These are phyloP conservation scores for Sugiyamaella mastotermitis DNA, from an alignment of 805 yeast species.

Conservation along the genomic window DNA sequence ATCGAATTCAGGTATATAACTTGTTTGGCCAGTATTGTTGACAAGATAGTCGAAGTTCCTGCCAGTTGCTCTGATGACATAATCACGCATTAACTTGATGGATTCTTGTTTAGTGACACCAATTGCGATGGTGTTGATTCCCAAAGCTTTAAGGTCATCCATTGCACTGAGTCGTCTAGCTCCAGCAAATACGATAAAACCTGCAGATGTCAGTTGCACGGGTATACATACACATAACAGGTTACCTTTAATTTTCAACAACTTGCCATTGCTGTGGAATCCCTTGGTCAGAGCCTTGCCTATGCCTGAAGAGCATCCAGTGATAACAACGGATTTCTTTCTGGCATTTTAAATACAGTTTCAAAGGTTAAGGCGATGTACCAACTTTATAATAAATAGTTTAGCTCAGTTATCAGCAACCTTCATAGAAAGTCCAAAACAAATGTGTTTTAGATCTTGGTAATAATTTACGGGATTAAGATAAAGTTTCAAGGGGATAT, in stretches of 20 bases:
- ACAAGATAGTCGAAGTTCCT: constrained; percentile 48
- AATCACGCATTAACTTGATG: constrained; percentile 38
- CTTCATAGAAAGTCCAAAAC: too few species aligned
- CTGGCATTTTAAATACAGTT: too few species aligned
- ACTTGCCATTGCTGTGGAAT: constrained; percentile 7
- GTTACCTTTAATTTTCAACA: too few species aligned
- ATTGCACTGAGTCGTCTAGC: constrained; percentile 63
- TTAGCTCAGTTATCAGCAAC: too few species aligned
- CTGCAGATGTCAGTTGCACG: constrained; percentile 1
- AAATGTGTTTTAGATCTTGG: too few species aligned
- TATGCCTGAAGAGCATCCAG: constrained; percentile 19
- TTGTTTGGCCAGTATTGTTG: constrained; percentile 73
- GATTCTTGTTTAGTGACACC: constrained; percentile 51
- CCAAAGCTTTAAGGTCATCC: constrained; percentile 40
- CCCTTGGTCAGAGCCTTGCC: constrained; percentile 18
- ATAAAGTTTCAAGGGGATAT: too few species aligned
- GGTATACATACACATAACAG: too few species aligned
- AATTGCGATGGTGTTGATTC: constrained; percentile 42
- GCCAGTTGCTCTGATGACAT: constrained; percentile 33
- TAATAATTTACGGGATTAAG: too few species aligned
- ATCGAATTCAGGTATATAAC: constrained; percentile 66
- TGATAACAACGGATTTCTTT: constrained; percentile 10
- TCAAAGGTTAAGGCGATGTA: too few species aligned
- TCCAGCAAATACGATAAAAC: constrained; percentile 53
- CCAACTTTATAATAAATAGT: too few species aligned